Conservation (phyloP, 768 basidiomycete species). For the Mycena epipterygia region DNA sequence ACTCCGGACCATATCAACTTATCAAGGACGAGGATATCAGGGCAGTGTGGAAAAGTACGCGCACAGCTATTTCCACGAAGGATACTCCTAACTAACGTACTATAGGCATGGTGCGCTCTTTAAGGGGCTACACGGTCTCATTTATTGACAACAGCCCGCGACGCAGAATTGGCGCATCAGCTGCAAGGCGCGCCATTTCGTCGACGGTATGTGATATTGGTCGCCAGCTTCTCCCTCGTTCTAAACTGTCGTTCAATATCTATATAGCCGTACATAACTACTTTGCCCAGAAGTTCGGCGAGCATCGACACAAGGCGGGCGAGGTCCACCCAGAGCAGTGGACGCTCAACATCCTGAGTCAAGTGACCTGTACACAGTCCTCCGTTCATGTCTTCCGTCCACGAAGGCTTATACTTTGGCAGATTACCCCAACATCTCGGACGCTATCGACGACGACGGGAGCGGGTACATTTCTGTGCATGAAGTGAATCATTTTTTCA, state of each 20-base stretch:
- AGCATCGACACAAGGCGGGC: slow-evolving; percentile 13
- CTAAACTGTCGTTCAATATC: too few relatives aligned
- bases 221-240: not conserved
- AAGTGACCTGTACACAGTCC: slow-evolving; percentile 35
- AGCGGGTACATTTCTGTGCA: slow-evolving; percentile 42
- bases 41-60: slow-evolving; percentile 32
- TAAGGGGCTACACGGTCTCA: not conserved
- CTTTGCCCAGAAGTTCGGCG: slow-evolving; percentile 35
- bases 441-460: slow-evolving; percentile 44
- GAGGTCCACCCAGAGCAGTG: slow-evolving; percentile 31
- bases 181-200: slow-evolving; percentile 37
- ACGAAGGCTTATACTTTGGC: too few relatives aligned
- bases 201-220: slow-evolving; percentile 28
- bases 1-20: slow-evolving; percentile 35
- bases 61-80: not conserved
- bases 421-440: slow-evolving; percentile 42
- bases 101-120: slow-evolving; percentile 25
- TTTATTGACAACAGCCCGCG: too few relatives aligned
- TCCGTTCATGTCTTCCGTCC: not conserved
- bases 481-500: slow-evolving; percentile 42
- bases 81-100: not conserved
- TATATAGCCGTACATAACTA: slow-evolving; percentile 40
- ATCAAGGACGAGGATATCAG: slow-evolving; percentile 40
- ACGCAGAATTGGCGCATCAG: slow-evolving; percentile 38
- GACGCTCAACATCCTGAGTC: slow-evolving; percentile 35